Conservation (phyloP, 2,329 filamentous ascomycete species). For the Botryosphaeria dothidea region DNA sequence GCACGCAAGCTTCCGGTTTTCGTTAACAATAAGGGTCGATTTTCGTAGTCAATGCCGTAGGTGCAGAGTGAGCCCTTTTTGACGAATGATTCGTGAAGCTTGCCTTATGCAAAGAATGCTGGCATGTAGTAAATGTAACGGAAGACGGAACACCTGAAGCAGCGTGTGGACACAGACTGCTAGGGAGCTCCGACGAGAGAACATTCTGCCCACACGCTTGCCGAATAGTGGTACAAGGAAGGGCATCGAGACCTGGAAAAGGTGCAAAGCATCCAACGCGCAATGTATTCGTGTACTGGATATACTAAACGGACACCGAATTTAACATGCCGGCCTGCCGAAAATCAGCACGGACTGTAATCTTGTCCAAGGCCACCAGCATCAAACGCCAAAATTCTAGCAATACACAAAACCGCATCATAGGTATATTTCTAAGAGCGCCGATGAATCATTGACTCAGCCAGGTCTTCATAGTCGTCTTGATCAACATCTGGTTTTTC, state of each 20-base stretch:
- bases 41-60: no score
- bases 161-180: no score
- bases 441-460: slow-evolving; percentile 12
- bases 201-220: no score
- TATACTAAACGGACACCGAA: no score
- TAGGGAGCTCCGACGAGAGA: no score
- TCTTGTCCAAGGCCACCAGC: not conserved
- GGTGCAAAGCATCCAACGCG: not conserved
- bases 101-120: no score
- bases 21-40: not conserved
- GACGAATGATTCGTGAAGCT: not conserved
- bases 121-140: no score
- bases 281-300: no score
- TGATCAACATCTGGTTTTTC: slow-evolving; percentile 26
- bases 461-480: slow-evolving; percentile 19
- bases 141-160: no score
- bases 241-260: no score
- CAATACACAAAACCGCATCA: not conserved
- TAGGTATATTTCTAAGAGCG: slow-evolving; percentile 3
- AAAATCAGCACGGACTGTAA: not conserved
- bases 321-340: not conserved
- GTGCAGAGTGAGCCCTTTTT: not conserved
- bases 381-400: not conserved
- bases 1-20: no score
- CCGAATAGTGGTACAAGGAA: no score